Base-by-base conservation (phyloP, 2,329 filamentous ascomycete genomes). In the Calonectria hongkongensis region DNA sequence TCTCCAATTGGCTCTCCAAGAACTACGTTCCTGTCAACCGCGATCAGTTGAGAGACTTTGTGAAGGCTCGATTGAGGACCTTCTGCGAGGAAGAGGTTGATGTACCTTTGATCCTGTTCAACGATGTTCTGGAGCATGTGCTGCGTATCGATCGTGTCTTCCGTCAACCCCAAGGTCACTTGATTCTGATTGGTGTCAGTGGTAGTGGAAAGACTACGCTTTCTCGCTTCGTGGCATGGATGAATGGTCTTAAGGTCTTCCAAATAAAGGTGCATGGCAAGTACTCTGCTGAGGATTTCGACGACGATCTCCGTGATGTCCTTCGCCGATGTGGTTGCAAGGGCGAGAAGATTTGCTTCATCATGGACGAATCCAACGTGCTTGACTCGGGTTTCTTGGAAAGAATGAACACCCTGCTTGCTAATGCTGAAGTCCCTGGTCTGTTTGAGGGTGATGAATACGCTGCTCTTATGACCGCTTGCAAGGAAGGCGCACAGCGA, bases 1-100 rank as follows among this genome's bases (percentile, higher is more conserved):
- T 98, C 89, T 99, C 97, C 8, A 99, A 99, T 86, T 99, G 97
- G 97, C 90, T 99, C 7, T 98, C 96, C 15, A 98, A 98, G 91
- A 94, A 99, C 83, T 99, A 99, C 81, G 92, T 98, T 13, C 97
- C 97, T 8, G 97, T 99, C 47, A 95, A 98, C 80, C 94, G 97
- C 77, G 97, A 99, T 82, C 94, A 97, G 80, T 89, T 99, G 45
- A 93, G 97, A 78, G 97, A 98, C 78, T 99, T 98, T 79, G 97
- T 99, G 83, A 98, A 98, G 86, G 97, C 97, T 65, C 93, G 97
- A 81, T 91, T 99, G 73, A 96, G 94, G 88, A 99, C 97, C 0
- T 99, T 99, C 89, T 99, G 97, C 82, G 97, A 99, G 82, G 97
- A 99, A 88, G 97, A 99, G 83, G 96, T 99, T 16, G 97, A 99